A percentile compares a stretch with the other conserved stretches of the same genome.
Evolutionary conservation across 345 rosid genomes (phyloP).

Genomic region (Noccaea caerulescens): DNA sequence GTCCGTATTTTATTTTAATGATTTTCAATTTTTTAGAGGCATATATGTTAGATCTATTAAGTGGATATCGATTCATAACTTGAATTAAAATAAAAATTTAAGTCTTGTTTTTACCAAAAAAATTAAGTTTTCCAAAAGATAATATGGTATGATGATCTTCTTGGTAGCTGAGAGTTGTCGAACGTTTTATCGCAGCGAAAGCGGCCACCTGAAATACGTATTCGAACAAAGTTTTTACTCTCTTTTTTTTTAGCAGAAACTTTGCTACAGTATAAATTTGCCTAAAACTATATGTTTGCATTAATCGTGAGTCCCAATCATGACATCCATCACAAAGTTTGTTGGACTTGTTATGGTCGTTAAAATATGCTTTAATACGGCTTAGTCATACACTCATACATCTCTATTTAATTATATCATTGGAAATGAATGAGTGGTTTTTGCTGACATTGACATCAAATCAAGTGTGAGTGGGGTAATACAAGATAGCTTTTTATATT

Average conservation of each 20-base stretch:
- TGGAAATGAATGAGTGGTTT: not conserved
- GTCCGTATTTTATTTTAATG: too few species aligned
- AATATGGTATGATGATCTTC: too few species aligned
- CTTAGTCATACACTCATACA: not conserved
- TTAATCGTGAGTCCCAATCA: slow-evolving; percentile 8
- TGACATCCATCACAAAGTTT: not conserved
- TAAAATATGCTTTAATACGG: not conserved
- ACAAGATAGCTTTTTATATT: too few species aligned
- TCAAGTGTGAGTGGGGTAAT: slow-evolving; percentile 1
- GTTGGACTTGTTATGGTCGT: not conserved
- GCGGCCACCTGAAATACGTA: too few species aligned
- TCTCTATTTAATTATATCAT: not conserved
- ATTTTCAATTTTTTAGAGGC: too few species aligned
- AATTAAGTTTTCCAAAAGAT: too few species aligned
- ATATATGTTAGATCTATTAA: too few species aligned
- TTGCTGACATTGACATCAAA: slow-evolving; percentile 15
- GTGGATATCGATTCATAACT: too few species aligned
- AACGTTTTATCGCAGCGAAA: too few species aligned
- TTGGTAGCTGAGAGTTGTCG: too few species aligned
- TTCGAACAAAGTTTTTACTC: not conserved
- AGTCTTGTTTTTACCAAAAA: too few species aligned
- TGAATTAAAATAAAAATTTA: too few species aligned
- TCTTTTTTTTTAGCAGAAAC: not conserved
- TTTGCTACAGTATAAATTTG: not conserved
- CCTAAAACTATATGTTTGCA: not conserved